Base-by-base conservation (phyloP, 2,329 filamentous ascomycete species). In the Aspergillus brunneoviolaceus region DNA sequence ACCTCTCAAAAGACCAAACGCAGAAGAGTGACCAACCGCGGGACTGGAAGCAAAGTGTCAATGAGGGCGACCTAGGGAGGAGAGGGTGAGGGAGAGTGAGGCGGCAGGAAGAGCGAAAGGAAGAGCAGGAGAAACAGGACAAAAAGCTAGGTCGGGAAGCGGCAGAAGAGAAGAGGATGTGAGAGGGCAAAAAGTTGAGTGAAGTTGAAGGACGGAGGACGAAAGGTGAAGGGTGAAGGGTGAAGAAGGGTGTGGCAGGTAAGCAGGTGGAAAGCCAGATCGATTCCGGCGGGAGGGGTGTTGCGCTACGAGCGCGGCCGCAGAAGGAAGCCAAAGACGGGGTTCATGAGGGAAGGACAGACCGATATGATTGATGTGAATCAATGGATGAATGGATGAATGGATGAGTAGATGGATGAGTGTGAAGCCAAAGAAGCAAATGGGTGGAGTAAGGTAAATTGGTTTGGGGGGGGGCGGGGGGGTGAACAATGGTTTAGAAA, bases 271-370 rank as follows among this genome's bases (percentile, higher is more conserved):
- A 51, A 29, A 45, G 52, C 23, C n/a, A 39, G 19, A 33, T 50
- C 25, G 49, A 50, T 51, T 55, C 29, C 45, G 50, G 47, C 25
- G 49, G 49, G 49, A 52, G 52, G 54, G 51, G 53, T 33, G 58
- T 49, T 49, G 59, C 59, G 54, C 57, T 55, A 57, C 48, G 33
- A 57, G 19, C 60, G 60, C 48, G 57, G 55, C 57, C 48, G 55
- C 49, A 59, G 52, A 49, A 57, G 59, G 54, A 45, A 51, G 49
- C 55, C 59, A 60, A n/a, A 55, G 51, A 59, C 49, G 56, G 53
- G 57, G 58, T 45, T 29, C 58, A 50, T 57, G 35, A 50, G 45
- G 25, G 48, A 51, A 49, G 12, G 50, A 35, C 10, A 25, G 29
- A 50, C 29, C 33, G 51, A 31, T 54, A 33, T 51, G 42, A 48